Percentiles rank a stretch among this genome's conserved stretches.
phyloP scores from a whole-genome alignment of 2,329 filamentous ascomycete genomes.

The Trichoderma sp. region DNA sequence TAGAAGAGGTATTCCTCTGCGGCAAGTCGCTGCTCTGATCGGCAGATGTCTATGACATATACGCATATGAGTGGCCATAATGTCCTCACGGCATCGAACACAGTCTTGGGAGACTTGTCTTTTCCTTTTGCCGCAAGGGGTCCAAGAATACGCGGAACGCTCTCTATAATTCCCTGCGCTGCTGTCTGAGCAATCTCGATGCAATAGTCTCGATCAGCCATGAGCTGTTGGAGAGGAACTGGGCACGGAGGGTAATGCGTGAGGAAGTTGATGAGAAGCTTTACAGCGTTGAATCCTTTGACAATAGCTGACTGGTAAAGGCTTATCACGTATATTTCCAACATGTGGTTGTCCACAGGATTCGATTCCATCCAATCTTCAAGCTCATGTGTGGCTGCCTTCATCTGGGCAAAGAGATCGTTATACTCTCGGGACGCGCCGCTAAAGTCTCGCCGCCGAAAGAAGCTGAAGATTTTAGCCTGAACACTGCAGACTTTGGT shows the following conservation, averaged over 20 bases:
- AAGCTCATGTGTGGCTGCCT: conserved; percentile 32
- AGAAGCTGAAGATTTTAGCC: conserved; percentile 32
- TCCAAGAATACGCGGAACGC: conserved; percentile 33
- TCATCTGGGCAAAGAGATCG: conserved; percentile 32
- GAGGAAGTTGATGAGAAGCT: conserved; percentile 40
- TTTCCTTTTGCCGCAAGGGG: conserved; percentile 29
- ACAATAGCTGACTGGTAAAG: conserved; percentile 38
- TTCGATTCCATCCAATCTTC: conserved; percentile 27
- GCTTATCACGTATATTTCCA: conserved; percentile 39
- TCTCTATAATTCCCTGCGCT: conserved; percentile 36
- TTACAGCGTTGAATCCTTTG: conserved; percentile 40
- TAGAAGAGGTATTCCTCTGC: conserved; percentile 36
- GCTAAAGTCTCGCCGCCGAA: conserved; percentile 34
- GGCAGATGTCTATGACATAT: conserved; percentile 35
- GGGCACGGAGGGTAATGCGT: conserved; percentile 36
- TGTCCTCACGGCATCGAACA: conserved; percentile 43
- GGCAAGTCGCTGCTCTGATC: conserved; percentile 33
- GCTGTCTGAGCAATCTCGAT: conserved; percentile 33
- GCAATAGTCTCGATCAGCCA: conserved; percentile 35
- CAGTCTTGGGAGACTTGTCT: conserved; percentile 36
- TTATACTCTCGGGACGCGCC: conserved; percentile 35
- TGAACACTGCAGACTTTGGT: conserved; percentile 34
- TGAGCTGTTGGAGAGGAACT: conserved; percentile 32
- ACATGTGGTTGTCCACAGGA: conserved; percentile 14
- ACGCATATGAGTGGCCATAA: conserved; percentile 43